phyloP scores from a whole-genome alignment of 1,284 basidiomycete genomes.

The Puccinia hordei region DNA sequence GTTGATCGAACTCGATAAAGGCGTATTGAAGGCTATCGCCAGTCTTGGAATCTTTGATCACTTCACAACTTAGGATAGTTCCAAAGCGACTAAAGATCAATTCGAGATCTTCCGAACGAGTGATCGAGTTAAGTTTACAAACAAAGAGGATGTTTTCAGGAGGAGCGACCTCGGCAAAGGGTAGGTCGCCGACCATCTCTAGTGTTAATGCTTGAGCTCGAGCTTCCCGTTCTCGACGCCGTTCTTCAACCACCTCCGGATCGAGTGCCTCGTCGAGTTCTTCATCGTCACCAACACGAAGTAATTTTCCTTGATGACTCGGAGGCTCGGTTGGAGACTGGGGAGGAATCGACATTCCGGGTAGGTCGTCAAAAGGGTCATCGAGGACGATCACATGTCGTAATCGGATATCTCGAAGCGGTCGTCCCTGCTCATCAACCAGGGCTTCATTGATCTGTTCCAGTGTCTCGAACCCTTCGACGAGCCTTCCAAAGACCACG shows the following conservation, averaged over 20 bases:
- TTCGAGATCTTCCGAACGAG: slow-evolving; percentile 91
- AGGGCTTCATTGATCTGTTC: slow-evolving; percentile 91
- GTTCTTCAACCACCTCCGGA: slow-evolving; percentile 76
- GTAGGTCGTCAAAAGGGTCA: slow-evolving; percentile 92
- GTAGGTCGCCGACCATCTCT: slow-evolving; percentile 98
- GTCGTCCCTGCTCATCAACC: slow-evolving; percentile 81
- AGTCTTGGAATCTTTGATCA: slow-evolving; percentile 91
- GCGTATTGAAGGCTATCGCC: slow-evolving; percentile 97
- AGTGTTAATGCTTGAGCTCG: slow-evolving; percentile 90
- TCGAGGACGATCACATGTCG: slow-evolving; percentile 88
- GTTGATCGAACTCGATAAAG: slow-evolving; percentile 95
- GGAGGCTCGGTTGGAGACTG: slow-evolving; percentile 69
- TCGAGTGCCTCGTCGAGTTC: slow-evolving; percentile 64
- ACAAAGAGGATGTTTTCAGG: slow-evolving; percentile 84
- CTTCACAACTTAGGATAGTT: slow-evolving; percentile 91
- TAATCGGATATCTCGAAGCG: slow-evolving; percentile 89
- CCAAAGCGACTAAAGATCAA: slow-evolving; percentile 97
- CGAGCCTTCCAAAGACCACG: slow-evolving; percentile 89
- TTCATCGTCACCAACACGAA: too few species aligned
- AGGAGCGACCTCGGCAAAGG: slow-evolving; percentile 94
- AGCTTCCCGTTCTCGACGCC: slow-evolving; percentile 79
- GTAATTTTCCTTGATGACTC: too few species aligned
- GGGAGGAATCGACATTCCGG: slow-evolving; percentile 71
- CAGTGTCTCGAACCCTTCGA: slow-evolving; percentile 88
- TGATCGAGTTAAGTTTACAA: slow-evolving; percentile 72